Evolutionary conservation across 805 yeast species (phyloP).

Genomic region (Yamadazyma philogaea): DNA sequence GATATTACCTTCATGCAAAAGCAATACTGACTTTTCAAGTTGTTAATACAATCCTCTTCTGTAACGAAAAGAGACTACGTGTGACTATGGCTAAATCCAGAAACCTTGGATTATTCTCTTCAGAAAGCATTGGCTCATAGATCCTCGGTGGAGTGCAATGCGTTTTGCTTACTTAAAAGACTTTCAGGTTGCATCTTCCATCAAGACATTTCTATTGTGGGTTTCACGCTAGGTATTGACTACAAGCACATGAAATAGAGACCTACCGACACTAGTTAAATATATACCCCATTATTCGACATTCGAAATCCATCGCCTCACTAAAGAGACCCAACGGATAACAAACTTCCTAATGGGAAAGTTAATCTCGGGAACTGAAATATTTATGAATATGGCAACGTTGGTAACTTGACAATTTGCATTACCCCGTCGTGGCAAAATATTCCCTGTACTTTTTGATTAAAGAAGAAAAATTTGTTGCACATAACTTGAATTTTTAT

Average conservation of each 20-base stretch:
- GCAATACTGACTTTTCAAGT: too few species aligned
- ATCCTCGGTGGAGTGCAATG: too few species aligned
- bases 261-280: background rate
- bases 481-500: constrained; percentile 7
- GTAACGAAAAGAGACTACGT: too few species aligned
- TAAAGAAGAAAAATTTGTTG: constrained; percentile 25
- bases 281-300: constrained; percentile 53
- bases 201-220: too few species aligned
- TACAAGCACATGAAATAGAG: background rate
- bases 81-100: too few species aligned
- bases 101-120: too few species aligned
- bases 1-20: too few species aligned
- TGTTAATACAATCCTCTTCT: too few species aligned
- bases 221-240: too few species aligned
- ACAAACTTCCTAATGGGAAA: constrained; percentile 61
- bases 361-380: constrained; percentile 51
- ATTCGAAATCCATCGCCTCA: constrained; percentile 57
- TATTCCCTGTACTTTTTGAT: constrained; percentile 62
- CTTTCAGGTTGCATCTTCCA: too few species aligned
- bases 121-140: too few species aligned
- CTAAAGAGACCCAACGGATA: constrained; percentile 47
- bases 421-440: constrained; percentile 68
- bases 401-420: constrained; percentile 56
- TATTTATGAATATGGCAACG: constrained; percentile 54
- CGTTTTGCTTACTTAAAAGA: too few species aligned